A percentile compares a stretch with the other conserved stretches of the same genome.
phyloP scores from a whole-genome alignment of 2,329 filamentous ascomycete species.

The Colletotrichum zoysiae region DNA sequence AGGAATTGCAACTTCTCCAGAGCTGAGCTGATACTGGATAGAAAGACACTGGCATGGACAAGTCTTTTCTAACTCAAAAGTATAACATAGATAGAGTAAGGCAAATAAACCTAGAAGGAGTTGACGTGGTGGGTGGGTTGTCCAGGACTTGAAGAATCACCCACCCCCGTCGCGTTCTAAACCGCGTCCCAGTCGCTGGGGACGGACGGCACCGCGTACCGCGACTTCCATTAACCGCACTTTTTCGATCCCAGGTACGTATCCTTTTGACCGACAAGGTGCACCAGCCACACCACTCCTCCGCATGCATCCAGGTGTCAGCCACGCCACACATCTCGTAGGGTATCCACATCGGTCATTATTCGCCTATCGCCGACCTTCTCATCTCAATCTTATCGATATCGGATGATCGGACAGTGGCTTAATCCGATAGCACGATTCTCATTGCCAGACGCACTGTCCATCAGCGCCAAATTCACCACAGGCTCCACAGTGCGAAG shows the following conservation, averaged over 20 bases:
- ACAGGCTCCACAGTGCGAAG: not conserved
- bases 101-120: slow-evolving; percentile 2
- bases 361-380: not conserved
- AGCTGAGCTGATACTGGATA: not conserved
- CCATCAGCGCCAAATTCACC: accelerated
- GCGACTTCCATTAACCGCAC: slow-evolving; percentile 40
- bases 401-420: not conserved
- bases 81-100: slow-evolving; percentile 2
- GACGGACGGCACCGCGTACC: slow-evolving; percentile 31
- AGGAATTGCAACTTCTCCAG: not conserved
- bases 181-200: slow-evolving; percentile 29
- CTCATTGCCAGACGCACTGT: slow-evolving; percentile 15
- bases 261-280: not conserved
- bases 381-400: slow-evolving; percentile 25
- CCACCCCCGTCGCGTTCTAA: slow-evolving; percentile 24
- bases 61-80: not conserved
- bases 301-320: too few relatives aligned
- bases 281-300: not conserved
- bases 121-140: slow-evolving; percentile 24
- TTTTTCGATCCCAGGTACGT: not conserved
- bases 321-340: not conserved
- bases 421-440: slow-evolving; percentile 13
- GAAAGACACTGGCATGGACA: not conserved
- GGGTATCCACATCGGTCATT: not conserved
- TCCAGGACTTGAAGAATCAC: slow-evolving; percentile 17